Base-by-base conservation (phyloP, 495 filamentous ascomycete genomes). In the Aspergillus indologenus region DNA sequence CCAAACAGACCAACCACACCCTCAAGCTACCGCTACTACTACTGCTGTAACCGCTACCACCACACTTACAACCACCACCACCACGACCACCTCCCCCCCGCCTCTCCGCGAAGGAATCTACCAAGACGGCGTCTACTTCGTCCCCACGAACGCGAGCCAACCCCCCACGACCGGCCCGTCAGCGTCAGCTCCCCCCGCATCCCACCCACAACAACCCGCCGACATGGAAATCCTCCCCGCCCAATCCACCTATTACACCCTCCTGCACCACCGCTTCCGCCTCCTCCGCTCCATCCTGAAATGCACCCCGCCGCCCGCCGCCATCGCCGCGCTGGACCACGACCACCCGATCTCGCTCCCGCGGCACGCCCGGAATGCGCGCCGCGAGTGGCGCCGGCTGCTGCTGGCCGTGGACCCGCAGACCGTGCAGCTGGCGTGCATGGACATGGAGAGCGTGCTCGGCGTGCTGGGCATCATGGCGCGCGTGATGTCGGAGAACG, bases 341-440 rank as follows among this genome's bases (percentile, higher is more conserved):
- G 74, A 80, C 12, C 83, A 88, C 64, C 83, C 82, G 8, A 85
- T 80, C 34, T 74, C 77, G 49, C 76, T 87, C 5, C 80, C 78
- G 1, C 64, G 68, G 6, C 74, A 65, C 77, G 63, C 81, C 66
- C 42, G 72, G 59, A 49, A 60, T 51, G 61, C 77, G 57, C 57
- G 72, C 57, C 71, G 79, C 68, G 54, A 81, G 74, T 80, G 76
- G 81, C 63, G 76, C 56, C 65, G 83, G 62, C 77, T 81, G 23
- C 45, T 85, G 56, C 57, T 82, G 61, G 51, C 75, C 71, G 71
- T 83, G 6, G 82, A 86, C 50, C 90, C 90, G 8, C 71, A 80
- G 17, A 87, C 87, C 12, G 83, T 77, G 0, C 89, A 91, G 64
- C 64, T 93, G 18, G 86, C 85, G 0, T 79, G 80, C 19, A 87